Evolutionary conservation across 225 moss, liverwort and hornwort species (phyloP).

Genomic region (Polytrichum formosum): DNA sequence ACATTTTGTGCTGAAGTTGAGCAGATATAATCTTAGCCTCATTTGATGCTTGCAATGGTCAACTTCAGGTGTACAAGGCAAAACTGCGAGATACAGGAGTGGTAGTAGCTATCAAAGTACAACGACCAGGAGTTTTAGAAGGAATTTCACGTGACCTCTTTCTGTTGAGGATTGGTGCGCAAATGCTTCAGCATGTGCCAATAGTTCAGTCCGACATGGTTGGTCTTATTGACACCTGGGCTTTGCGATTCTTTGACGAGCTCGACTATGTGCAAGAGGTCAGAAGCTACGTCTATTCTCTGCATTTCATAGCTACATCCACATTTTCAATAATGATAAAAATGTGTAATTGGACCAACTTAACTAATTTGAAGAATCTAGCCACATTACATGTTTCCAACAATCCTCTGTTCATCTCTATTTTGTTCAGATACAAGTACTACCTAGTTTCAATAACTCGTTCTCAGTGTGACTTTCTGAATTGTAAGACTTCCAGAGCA

Average conservation of each 20-base stretch:
- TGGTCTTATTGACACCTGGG: slow-evolving; percentile 89
- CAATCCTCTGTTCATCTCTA: no score
- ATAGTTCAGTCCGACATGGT: slow-evolving; percentile 72
- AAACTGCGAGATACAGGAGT: slow-evolving; percentile 56
- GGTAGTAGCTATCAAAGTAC: slow-evolving; percentile 82
- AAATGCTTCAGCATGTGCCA: slow-evolving; percentile 62
- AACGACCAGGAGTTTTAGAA: slow-evolving; percentile 86
- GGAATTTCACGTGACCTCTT: slow-evolving; percentile 88
- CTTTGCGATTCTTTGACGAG: slow-evolving; percentile 93
- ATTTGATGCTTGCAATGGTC: neutral
- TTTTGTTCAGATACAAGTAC: no score
- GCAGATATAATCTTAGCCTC: no score
- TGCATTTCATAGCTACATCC: neutral
- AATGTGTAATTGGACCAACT: no score
- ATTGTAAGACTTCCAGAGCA: no score
- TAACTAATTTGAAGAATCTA: no score
- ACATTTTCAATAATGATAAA: neutral
- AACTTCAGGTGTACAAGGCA: slow-evolving; percentile 92
- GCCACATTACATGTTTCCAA: no score
- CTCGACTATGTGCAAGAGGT: slow-evolving; percentile 97
- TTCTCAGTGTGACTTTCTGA: no score
- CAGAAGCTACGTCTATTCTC: neutral
- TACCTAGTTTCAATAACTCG: no score
- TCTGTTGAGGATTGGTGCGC: slow-evolving; percentile 61
- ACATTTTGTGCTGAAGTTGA: no score